Evolutionary conservation across 176 grass and related monocot genomes (phyloP).

Genomic region (Eremochloa ophiuroides): DNA sequence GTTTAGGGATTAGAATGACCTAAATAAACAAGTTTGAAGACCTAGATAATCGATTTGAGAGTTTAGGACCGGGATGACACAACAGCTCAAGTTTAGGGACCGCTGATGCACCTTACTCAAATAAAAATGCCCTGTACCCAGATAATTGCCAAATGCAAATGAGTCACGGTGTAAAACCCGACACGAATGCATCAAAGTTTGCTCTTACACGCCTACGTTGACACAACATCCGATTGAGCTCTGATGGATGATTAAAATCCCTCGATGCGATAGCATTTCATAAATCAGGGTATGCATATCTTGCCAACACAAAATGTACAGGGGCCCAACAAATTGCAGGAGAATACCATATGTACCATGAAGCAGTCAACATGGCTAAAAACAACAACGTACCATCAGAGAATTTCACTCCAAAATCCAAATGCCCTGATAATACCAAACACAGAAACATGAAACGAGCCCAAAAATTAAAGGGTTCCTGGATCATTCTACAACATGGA

Average conservation of each 20-base stretch:
- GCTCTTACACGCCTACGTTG: neutral
- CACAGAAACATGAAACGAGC: slow-evolving; percentile 37
- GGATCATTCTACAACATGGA: slow-evolving; percentile 31
- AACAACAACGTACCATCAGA: slow-evolving; percentile 17
- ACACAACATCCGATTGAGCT: neutral
- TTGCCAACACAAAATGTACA: neutral
- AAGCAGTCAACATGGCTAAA: slow-evolving; percentile 9
- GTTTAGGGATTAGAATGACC: too few species aligned
- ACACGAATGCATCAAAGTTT: too few species aligned
- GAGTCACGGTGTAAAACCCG: too few species aligned
- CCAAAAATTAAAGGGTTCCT: slow-evolving; percentile 20
- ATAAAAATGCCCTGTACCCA: too few species aligned
- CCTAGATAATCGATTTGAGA: too few species aligned
- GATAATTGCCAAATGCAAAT: too few species aligned
- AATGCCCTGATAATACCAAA: slow-evolving; percentile 38
- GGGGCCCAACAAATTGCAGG: neutral
- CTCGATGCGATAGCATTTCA: neutral
- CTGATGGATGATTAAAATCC: neutral
- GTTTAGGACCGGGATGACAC: too few species aligned
- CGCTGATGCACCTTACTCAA: too few species aligned
- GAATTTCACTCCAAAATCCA: slow-evolving; percentile 29
- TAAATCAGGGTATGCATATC: neutral
- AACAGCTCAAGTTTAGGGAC: too few species aligned
- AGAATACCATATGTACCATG: too few species aligned
- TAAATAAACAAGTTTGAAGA: too few species aligned